Evolutionary conservation across 257 asterid genomes (phyloP).

Genomic region (Nicotiana undulata): DNA sequence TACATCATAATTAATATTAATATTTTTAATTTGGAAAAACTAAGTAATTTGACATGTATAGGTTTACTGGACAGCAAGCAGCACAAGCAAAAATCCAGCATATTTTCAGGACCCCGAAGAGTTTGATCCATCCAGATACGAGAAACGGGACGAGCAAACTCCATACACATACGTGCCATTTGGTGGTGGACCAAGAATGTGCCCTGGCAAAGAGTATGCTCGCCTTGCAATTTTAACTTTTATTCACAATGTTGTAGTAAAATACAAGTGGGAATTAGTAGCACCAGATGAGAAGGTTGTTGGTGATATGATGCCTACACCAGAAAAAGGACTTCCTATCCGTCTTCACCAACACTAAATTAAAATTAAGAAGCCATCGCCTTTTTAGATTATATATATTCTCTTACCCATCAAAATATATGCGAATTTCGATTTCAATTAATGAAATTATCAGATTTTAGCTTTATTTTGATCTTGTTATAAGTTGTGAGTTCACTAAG

Average conservation of each 20-base stretch:
- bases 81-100: constrained; percentile 42
- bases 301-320: constrained; percentile 84
- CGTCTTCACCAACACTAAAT: constrained; percentile 16
- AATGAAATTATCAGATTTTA: too few species aligned
- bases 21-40: too few species aligned
- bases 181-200: constrained; percentile 74
- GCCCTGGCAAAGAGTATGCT: constrained; percentile 81
- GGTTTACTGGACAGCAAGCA: constrained; percentile 71
- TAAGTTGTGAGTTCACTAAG: background rate
- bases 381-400: too few species aligned
- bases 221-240: constrained; percentile 51
- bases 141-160: constrained; percentile 27
- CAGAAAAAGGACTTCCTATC: constrained; percentile 56
- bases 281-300: constrained; percentile 54
- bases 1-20: too few species aligned
- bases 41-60: constrained; percentile 1
- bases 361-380: too few species aligned
- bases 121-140: constrained; percentile 59
- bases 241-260: constrained; percentile 44
- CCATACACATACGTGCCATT: constrained; percentile 59
- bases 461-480: too few species aligned
- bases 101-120: constrained; percentile 49
- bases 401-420: too few species aligned
- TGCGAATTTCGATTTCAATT: too few species aligned
- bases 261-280: constrained; percentile 51